Conservation (phyloP, 192 early-diverging fungal species). For the Coemansia erecta region DNA sequence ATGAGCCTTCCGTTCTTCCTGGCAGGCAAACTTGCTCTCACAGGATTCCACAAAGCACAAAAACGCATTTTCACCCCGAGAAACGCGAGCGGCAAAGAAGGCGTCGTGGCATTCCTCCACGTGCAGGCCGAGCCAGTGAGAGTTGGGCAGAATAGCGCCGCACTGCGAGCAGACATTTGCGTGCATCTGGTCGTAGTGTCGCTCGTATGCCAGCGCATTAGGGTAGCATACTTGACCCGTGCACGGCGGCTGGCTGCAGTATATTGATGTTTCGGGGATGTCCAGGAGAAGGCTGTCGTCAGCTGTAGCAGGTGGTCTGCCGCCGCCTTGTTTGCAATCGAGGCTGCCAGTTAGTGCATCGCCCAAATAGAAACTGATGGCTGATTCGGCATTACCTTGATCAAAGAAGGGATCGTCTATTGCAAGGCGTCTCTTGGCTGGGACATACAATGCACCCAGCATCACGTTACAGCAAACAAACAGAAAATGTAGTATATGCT, state of each 20-base stretch:
- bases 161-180: conserved; percentile 30
- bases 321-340: background rate
- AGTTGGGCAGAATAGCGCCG: conserved; percentile 31
- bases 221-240: conserved; percentile 20
- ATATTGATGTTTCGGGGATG: conserved; percentile 3
- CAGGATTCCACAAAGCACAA: conserved; percentile 34
- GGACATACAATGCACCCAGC: conserved; percentile 27
- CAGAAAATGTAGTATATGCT: background rate
- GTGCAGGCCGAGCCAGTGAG: conserved; percentile 52
- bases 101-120: conserved; percentile 46
- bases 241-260: conserved; percentile 28
- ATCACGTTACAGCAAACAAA: background rate
- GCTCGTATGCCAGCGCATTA: conserved; percentile 26
- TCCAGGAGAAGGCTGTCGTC: background rate
- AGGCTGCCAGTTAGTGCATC: background rate
- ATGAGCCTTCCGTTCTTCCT: conserved; percentile 30
- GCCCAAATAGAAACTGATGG: conserved; percentile 10
- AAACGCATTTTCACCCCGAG: conserved; percentile 28
- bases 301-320: background rate
- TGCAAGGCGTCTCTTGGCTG: conserved; percentile 42
- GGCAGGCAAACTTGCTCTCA: conserved; percentile 14
- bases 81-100: conserved; percentile 28
- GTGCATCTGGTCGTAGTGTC: conserved; percentile 49
- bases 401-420: conserved; percentile 37
- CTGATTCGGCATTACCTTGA: conserved; percentile 37